Evolutionary conservation across 2,329 filamentous ascomycete species (phyloP).

Genomic region (Colletotrichum euphorbiae): DNA sequence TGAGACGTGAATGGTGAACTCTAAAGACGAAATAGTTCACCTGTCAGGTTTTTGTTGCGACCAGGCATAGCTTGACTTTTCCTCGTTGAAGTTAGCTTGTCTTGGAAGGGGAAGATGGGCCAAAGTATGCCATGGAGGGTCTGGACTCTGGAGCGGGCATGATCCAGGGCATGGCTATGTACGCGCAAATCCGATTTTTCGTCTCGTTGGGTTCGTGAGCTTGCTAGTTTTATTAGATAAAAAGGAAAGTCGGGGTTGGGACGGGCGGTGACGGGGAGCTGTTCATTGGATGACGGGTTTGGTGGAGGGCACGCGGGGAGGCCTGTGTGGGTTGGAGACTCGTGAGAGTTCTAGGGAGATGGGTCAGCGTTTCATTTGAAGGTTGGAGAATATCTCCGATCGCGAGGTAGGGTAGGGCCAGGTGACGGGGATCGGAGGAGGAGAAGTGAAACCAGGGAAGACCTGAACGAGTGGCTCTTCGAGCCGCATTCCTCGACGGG

Average conservation of each 20-base stretch:
- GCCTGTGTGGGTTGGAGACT: slow-evolving; percentile 25
- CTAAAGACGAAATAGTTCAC: background rate
- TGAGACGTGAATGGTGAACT: slow-evolving; percentile 31
- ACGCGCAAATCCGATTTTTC: background rate
- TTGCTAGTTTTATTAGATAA: background rate
- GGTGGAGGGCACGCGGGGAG: slow-evolving; percentile 13
- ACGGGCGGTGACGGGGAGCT: background rate
- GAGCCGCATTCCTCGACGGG: slow-evolving; percentile 17
- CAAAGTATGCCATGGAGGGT: too few relatives aligned
- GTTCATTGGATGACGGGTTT: slow-evolving; percentile 27
- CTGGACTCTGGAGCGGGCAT: too few relatives aligned
- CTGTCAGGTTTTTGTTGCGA: slow-evolving; percentile 1
- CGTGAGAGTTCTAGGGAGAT: slow-evolving; percentile 14
- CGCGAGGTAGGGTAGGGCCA: slow-evolving; percentile 24
- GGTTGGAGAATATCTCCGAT: slow-evolving; percentile 25
- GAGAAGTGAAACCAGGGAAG: slow-evolving; percentile 37
- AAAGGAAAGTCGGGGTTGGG: background rate
- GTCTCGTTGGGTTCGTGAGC: slow-evolving; percentile 6
- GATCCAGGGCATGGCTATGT: too few relatives aligned
- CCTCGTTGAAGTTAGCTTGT: too few relatives aligned
- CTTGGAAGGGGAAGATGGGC: too few relatives aligned
- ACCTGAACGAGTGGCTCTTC: too few relatives aligned
- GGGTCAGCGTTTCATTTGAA: slow-evolving; percentile 36
- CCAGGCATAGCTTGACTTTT: background rate
- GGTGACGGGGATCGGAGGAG: slow-evolving; percentile 27